Percentiles rank a stretch among this genome's conserved stretches.
These are phyloP conservation scores for Linnemannia exigua DNA, from an alignment of 192 early-diverging fungal genomes.

Conservation along the genomic window DNA sequence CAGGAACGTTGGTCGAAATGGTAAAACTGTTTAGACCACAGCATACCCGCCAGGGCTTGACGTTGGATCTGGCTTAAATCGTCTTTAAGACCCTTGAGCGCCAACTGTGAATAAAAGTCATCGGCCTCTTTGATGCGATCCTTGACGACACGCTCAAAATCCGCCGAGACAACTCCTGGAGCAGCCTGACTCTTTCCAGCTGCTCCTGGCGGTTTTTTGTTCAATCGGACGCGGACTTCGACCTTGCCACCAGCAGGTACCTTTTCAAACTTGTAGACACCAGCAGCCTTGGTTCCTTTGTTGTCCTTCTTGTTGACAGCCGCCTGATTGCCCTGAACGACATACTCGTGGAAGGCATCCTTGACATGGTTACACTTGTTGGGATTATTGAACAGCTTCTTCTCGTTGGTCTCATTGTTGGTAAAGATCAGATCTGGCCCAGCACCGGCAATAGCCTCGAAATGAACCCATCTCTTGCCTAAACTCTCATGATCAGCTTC, in stretches of 20 bases:
- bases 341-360: conserved; percentile 63
- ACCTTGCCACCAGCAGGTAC: conserved; percentile 57
- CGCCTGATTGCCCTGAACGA: conserved; percentile 47
- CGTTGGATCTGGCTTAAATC: conserved; percentile 34
- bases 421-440: conserved; percentile 59
- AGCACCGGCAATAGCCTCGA: not conserved
- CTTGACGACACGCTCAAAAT: conserved; percentile 29
- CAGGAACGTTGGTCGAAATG: conserved; percentile 49
- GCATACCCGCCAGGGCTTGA: conserved; percentile 49
- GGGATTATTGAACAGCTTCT: conserved; percentile 51
- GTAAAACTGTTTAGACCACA: conserved; percentile 57
- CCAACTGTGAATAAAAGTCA: conserved; percentile 25
- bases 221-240: conserved; percentile 40
- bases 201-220: not conserved
- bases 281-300: conserved; percentile 63
- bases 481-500: conserved; percentile 36
- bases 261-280: conserved; percentile 57
- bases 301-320: conserved; percentile 50
- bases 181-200: not conserved
- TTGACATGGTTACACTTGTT: conserved; percentile 59
- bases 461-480: conserved; percentile 40
- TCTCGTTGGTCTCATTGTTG: conserved; percentile 64
- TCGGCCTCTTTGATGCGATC: conserved; percentile 30
- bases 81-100: conserved; percentile 8
- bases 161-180: not conserved